Base-by-base conservation (phyloP, 768 basidiomycete species). In the Boletellus emodensis region DNA sequence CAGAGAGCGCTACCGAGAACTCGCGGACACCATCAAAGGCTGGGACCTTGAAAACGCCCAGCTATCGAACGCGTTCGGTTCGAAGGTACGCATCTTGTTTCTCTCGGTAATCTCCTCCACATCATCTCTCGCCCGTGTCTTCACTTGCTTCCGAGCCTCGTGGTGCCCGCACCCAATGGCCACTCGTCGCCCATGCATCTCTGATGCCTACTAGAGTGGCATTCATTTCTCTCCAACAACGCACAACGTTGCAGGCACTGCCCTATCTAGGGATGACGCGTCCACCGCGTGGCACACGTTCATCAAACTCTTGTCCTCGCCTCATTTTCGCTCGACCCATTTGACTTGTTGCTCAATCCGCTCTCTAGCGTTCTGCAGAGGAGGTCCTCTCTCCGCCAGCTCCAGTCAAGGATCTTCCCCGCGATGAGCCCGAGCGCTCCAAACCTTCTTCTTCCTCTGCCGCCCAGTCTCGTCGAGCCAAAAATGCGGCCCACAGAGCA, bases 401-500 rank as follows among this genome's bases (percentile, higher is more conserved):
- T 30, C 71, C 68, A 34, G 69, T 73, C 41, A 65, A 75, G 10
- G 84, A 87, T 49, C 71, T 79, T 44, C 73, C 78, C n/a, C 80
- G 77, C 28, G 74, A 77, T 45, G 87, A 87, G 59, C 82, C 84
- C 30, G 68, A 81, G 44, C 83, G 82, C 50, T 70, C 78, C 30
- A 72, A 81, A 22, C 71, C 76, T 20, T 78, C 83, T 34, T 81
- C 85, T n/a, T 82, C 88, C 24, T 79, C 82, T 20, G 87, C 90
- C 15, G 88, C 89, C 18, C 90, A 92, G 64, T 89, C 88, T 15
- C 80, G 92, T 49, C 82, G 93, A 46, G 90, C 92, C 18, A 92
- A 91, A 77, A 94, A 94, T 61, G 91, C 90, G 26, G 88, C 87
- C 50, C 90, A 93, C 71, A 79, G 92, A 56, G 86, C 89, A 40